These are phyloP conservation scores for Calonectria naviculata DNA, from an alignment of 2,329 filamentous ascomycete species.

Conservation along the genomic window DNA sequence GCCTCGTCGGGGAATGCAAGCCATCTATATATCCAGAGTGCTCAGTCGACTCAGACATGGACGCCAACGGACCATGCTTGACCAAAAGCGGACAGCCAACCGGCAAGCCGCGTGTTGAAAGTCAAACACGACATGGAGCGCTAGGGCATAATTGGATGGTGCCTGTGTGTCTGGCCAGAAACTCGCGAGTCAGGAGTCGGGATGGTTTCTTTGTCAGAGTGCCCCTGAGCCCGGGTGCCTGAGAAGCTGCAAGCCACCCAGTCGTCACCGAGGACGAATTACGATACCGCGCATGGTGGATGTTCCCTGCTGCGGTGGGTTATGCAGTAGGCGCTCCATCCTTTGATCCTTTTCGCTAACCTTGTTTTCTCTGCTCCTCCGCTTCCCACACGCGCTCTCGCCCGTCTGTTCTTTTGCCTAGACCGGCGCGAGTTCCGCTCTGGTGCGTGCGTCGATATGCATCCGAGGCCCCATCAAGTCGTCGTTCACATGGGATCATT, in stretches of 20 bases:
- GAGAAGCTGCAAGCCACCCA: conserved; percentile 2
- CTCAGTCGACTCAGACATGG: neutral
- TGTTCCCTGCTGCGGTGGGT: neutral
- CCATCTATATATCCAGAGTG: conserved; percentile 34
- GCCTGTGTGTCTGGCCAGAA: neutral
- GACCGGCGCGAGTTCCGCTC: neutral
- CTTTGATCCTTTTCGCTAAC: neutral
- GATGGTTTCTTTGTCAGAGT: conserved; percentile 13
- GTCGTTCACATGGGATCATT: conserved; percentile 10
- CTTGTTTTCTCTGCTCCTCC: neutral
- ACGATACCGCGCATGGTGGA: neutral
- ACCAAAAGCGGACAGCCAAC: conserved; percentile 4
- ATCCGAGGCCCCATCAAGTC: neutral
- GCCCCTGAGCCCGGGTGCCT: conserved; percentile 1
- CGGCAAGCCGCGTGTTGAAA: conserved; percentile 1
- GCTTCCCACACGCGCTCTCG: neutral
- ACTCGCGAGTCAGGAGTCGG: conserved; percentile 13
- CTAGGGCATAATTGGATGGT: neutral
- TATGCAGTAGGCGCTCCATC: neutral
- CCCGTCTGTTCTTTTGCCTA: neutral
- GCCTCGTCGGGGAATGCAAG: conserved; percentile 40
- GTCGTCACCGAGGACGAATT: neutral
- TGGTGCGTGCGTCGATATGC: neutral
- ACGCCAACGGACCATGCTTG: neutral
- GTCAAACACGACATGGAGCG: neutral